phyloP scores from a whole-genome alignment of 495 filamentous ascomycete species.

The Podospora australis region DNA sequence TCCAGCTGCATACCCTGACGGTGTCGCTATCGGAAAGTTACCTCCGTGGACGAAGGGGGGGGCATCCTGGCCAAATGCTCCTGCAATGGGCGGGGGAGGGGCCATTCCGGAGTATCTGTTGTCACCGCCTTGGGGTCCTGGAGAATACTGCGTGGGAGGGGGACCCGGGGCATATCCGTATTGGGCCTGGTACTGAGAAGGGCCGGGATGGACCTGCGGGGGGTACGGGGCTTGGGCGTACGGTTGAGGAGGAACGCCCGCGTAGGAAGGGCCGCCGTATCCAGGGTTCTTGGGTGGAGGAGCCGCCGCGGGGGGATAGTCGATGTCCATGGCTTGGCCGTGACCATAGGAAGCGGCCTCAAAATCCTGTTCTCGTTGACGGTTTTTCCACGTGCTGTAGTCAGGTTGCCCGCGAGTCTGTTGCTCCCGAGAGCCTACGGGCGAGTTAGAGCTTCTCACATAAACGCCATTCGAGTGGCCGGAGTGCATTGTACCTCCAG shows the following conservation, averaged over 20 bases:
- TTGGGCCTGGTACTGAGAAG: constrained; percentile 16
- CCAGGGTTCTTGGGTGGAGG: constrained; percentile 4
- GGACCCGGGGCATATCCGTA: constrained; percentile 16
- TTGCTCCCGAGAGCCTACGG: constrained; percentile 38
- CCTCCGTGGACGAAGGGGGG: constrained; percentile 20
- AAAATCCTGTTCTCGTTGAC: constrained; percentile 17
- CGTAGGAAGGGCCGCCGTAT: constrained; percentile 15
- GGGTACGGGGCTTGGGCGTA: constrained; percentile 17
- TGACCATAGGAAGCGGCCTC: constrained; percentile 13
- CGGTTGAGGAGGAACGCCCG: constrained; percentile 10
- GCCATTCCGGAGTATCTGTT: constrained; percentile 21
- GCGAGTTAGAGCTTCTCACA: constrained; percentile 54
- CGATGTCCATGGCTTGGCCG: constrained; percentile 27
- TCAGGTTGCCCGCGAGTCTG: constrained; percentile 21
- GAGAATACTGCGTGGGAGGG: constrained; percentile 22
- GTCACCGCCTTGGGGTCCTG: constrained; percentile 22
- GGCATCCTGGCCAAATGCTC: constrained; percentile 15
- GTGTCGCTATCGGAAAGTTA: constrained; percentile 15
- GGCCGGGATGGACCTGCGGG: constrained; percentile 12
- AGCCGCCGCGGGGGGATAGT: constrained; percentile 13
- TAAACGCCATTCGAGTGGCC: constrained; percentile 44
- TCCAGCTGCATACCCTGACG: constrained; percentile 16
- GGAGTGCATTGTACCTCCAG: constrained; percentile 53
- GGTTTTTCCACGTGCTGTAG: constrained; percentile 29
- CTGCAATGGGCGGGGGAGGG: constrained; percentile 20